Percentiles rank a stretch among this genome's conserved stretches.
phyloP scores from a whole-genome alignment of 2,329 filamentous ascomycete genomes.

The Diaporthe sp. region DNA sequence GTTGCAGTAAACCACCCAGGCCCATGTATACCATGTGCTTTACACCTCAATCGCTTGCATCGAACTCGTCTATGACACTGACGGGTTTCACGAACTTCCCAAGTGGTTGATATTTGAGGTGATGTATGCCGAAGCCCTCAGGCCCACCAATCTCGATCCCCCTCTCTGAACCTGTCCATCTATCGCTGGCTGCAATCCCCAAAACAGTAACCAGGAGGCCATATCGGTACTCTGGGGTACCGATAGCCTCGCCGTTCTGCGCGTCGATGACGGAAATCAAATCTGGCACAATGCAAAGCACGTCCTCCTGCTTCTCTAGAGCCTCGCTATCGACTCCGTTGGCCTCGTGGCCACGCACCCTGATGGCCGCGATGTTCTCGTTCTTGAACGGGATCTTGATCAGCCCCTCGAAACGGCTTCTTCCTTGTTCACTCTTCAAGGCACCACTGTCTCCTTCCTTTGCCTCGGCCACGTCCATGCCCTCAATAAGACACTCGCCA shows the following conservation, averaged over 20 bases:
- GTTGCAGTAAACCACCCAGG: too few relatives aligned
- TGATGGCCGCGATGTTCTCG: constrained; percentile 76
- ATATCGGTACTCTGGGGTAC: constrained; percentile 70
- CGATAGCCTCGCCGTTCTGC: constrained; percentile 69
- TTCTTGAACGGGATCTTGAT: constrained; percentile 79
- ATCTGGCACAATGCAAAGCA: constrained; percentile 70
- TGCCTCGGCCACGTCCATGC: constrained; percentile 53
- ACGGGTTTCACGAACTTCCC: constrained; percentile 63
- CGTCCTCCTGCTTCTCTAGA: constrained; percentile 56
- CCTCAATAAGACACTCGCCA: constrained; percentile 70
- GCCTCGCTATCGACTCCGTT: constrained; percentile 47
- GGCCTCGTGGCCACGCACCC: constrained; percentile 42
- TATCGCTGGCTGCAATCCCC: constrained; percentile 60
- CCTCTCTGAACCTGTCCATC: constrained; percentile 60
- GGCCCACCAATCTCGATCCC: constrained; percentile 66
- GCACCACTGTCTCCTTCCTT: constrained; percentile 39
- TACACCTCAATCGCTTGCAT: constrained; percentile 6
- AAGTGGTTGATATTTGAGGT: constrained; percentile 62
- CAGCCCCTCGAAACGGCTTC: constrained; percentile 56
- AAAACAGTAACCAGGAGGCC: constrained; percentile 65
- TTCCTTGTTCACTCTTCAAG: constrained; percentile 46
- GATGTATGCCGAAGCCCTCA: constrained; percentile 61
- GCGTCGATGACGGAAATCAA: constrained; percentile 69
- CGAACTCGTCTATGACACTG: constrained; percentile 68
- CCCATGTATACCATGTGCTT: too few relatives aligned